Percentiles rank a stretch among this genome's conserved stretches.
phyloP scores from a whole-genome alignment of 2,329 filamentous ascomycete genomes.

The Paraphaeosphaeria minitans region DNA sequence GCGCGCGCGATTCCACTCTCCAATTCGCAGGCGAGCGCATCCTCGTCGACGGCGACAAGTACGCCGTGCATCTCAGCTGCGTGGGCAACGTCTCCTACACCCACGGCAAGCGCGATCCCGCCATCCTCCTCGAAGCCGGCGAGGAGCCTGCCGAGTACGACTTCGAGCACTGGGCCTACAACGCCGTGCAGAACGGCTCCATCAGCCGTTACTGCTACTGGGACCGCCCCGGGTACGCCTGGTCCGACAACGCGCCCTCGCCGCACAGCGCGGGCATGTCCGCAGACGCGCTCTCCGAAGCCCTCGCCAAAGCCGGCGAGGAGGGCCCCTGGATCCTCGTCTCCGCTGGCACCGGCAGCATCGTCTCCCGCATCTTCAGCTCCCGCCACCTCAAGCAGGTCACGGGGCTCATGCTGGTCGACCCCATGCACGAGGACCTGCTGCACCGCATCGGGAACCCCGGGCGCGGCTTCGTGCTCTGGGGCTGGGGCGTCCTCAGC shows the following conservation, averaged over 20 bases:
- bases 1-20: constrained; percentile 77
- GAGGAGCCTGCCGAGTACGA: constrained; percentile 78
- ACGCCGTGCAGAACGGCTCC: constrained; percentile 76
- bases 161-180: constrained; percentile 79
- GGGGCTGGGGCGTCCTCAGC: constrained; percentile 83
- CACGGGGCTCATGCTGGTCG: constrained; percentile 80
- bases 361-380: constrained; percentile 91
- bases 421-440: constrained; percentile 87
- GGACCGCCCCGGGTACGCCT: constrained; percentile 87
- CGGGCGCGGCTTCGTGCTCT: constrained; percentile 78
- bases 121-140: constrained; percentile 84
- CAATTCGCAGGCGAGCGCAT: constrained; percentile 74
- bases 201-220: constrained; percentile 93
- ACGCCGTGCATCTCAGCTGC: constrained; percentile 85
- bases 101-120: constrained; percentile 67
- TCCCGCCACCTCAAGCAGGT: constrained; percentile 78
- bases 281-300: constrained; percentile 86
- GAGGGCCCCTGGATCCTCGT: constrained; percentile 87
- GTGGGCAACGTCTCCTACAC: constrained; percentile 69
- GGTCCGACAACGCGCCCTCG: constrained; percentile 90
- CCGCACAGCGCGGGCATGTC: constrained; percentile 92
- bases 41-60: constrained; percentile 82
- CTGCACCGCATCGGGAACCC: constrained; percentile 70
- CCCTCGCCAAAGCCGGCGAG: constrained; percentile 78
- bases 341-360: constrained; percentile 82